Conservation (phyloP, 208 protist species). For the Novymonas esmeraldas region DNA sequence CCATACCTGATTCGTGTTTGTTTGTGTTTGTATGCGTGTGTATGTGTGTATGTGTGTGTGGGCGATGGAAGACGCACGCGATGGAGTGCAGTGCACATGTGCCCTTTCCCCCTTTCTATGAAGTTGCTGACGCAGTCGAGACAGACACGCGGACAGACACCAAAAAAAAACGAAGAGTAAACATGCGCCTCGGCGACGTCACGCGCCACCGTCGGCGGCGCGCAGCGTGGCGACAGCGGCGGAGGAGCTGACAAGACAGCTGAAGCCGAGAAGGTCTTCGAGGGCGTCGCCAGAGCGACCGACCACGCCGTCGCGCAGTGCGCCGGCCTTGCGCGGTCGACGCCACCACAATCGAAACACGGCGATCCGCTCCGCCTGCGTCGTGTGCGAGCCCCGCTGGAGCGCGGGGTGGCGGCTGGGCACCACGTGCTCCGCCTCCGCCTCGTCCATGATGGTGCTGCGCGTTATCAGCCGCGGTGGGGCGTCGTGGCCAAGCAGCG, state of each 20-base stretch:
- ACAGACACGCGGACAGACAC: too few species aligned
- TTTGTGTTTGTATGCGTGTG: neutral
- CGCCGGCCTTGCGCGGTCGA: constrained; percentile 28
- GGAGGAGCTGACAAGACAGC: constrained; percentile 14
- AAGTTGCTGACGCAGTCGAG: too few species aligned
- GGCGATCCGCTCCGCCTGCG: constrained; percentile 26
- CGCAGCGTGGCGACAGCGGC: constrained; percentile 2
- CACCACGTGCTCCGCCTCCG: constrained; percentile 14
- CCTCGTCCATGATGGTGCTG: constrained; percentile 1
- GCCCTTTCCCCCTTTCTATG: too few species aligned
- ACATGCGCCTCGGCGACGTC: too few species aligned
- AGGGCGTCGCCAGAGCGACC: constrained; percentile 22
- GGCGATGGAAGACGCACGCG: neutral
- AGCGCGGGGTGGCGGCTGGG: constrained; percentile 8
- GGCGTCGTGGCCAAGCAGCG: constrained; percentile 22
- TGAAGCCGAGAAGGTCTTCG: constrained; percentile 30
- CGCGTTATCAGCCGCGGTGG: constrained; percentile 16
- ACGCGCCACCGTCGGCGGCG: neutral
- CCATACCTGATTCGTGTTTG: neutral
- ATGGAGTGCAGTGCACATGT: too few species aligned
- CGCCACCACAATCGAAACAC: constrained; percentile 35
- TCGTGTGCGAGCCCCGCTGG: constrained; percentile 11
- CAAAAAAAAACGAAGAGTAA: too few species aligned
- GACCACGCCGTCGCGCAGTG: constrained; percentile 25
- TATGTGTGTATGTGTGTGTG: neutral